phyloP scores from a whole-genome alignment of 2,329 filamentous ascomycete genomes.

The Penicillium sp. region DNA sequence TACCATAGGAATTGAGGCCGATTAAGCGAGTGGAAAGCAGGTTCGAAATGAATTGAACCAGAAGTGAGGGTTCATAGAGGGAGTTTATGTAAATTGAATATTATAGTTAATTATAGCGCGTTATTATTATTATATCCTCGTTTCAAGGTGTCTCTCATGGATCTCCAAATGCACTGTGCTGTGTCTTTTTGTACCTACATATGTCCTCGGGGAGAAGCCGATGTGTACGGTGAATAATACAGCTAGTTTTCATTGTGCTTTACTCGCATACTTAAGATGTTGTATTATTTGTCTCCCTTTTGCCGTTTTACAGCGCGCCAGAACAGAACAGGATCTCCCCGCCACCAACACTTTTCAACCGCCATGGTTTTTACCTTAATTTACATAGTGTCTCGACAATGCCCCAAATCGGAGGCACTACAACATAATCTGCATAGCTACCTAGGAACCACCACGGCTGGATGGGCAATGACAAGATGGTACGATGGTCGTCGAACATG shows the following conservation, averaged over 20 bases:
- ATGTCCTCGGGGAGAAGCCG: conserved; percentile 3
- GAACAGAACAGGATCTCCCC: conserved; percentile 5
- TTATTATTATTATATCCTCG: neutral
- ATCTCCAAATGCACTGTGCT: neutral
- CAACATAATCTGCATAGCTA: neutral
- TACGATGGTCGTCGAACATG: neutral
- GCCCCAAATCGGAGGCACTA: neutral
- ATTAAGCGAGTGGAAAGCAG: neutral
- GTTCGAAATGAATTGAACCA: neutral
- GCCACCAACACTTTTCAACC: conserved; percentile 1
- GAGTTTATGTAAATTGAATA: neutral
- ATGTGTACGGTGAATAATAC: conserved; percentile 4
- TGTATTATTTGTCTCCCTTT: neutral
- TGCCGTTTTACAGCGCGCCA: conserved; percentile 2
- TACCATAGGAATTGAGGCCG: neutral
- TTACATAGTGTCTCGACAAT: neutral
- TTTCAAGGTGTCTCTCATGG: neutral
- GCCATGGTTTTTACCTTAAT: neutral
- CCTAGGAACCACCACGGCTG: neutral
- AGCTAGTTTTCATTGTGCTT: too few relatives aligned
- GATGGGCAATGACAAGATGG: neutral
- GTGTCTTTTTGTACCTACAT: neutral
- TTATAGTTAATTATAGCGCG: too few relatives aligned
- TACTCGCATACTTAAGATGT: neutral
- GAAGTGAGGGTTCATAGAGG: neutral